phyloP scores from a whole-genome alignment of 345 rosid species.

The Garcia nutans region DNA sequence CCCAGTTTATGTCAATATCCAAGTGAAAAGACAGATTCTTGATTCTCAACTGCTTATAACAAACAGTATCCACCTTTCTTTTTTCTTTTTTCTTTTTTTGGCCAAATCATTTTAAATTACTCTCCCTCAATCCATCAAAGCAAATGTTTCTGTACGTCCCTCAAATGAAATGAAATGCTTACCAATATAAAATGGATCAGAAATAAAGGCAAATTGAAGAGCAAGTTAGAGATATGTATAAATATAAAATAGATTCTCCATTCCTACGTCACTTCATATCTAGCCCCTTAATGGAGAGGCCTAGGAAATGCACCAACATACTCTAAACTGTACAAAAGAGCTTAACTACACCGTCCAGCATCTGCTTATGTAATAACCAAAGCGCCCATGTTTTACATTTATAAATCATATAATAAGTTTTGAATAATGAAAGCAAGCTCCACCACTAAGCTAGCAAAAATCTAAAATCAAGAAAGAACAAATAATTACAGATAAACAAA shows the following conservation, averaged over 20 bases:
- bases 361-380: neutral
- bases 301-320: neutral
- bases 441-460: constrained; percentile 1
- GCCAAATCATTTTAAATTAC: neutral
- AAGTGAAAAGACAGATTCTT: neutral
- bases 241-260: too few relatives aligned
- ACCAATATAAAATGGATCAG: neutral
- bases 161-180: neutral
- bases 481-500: neutral
- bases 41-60: neutral
- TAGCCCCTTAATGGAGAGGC: neutral
- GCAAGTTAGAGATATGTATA: too few relatives aligned
- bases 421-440: neutral
- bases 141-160: neutral
- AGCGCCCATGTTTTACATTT: neutral
- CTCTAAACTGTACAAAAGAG: neutral
- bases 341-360: neutral
- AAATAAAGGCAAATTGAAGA: too few relatives aligned
- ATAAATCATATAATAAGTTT: neutral
- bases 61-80: neutral
- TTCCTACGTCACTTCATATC: neutral
- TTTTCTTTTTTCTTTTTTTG: neutral
- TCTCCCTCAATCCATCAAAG: neutral
- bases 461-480: neutral
- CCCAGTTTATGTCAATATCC: neutral